phyloP scores from a whole-genome alignment of 805 yeast genomes.

The Wickerhamomyces ciferrii region DNA sequence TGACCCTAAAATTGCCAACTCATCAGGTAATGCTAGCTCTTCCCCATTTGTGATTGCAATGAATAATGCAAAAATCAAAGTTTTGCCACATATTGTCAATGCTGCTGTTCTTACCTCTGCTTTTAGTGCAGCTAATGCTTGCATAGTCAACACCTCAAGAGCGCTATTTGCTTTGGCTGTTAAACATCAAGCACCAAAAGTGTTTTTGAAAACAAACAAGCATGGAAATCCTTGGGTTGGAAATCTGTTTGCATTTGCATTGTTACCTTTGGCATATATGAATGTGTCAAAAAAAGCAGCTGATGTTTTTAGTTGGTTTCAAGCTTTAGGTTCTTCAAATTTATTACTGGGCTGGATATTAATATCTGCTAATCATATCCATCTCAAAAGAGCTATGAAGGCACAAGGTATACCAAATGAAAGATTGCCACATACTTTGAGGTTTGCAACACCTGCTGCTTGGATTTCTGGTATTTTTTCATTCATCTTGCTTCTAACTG shows the following conservation, averaged over 20 bases:
- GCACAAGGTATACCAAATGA: conserved; percentile 27
- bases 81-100: conserved; percentile 31
- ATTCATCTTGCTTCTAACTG: conserved; percentile 25
- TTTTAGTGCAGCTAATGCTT: conserved; percentile 30
- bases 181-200: conserved; percentile 32
- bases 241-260: conserved; percentile 19
- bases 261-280: conserved; percentile 35
- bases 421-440: conserved; percentile 11
- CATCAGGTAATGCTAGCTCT: conserved; percentile 25
- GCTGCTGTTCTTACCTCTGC: conserved; percentile 36
- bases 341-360: conserved; percentile 26
- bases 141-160: conserved; percentile 27
- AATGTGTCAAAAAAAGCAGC: conserved; percentile 21
- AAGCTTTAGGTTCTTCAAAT: conserved; percentile 25
- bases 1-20: conserved; percentile 23
- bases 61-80: conserved; percentile 41
- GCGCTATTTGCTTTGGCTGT: conserved; percentile 31
- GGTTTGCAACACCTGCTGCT: conserved; percentile 20
- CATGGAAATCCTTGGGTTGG: conserved; percentile 28
- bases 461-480: conserved; percentile 26
- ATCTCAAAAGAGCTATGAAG: conserved; percentile 29
- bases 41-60: conserved; percentile 38
- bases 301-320: conserved; percentile 31
- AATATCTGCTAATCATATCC: conserved; percentile 27
- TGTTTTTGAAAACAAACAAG: conserved; percentile 26